Conservation (phyloP, 371 early-diverging fungal genomes). For the Paraphysoderma sedebokerense region DNA sequence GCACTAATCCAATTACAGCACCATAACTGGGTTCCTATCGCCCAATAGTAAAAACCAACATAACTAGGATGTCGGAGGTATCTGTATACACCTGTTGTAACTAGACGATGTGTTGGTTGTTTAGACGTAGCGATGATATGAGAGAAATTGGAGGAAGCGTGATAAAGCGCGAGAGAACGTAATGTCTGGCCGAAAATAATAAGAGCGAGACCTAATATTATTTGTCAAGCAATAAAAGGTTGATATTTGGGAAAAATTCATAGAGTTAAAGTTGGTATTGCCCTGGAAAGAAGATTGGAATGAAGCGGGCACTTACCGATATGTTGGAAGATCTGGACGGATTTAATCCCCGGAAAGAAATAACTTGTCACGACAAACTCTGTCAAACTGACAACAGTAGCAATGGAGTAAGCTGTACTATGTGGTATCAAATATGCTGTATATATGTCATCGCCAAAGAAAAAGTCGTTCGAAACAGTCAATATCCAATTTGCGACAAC, state of each 20-base stretch:
- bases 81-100: constrained; percentile 61
- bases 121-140: constrained; percentile 51
- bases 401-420: neutral
- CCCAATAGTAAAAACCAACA: constrained; percentile 78
- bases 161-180: constrained; percentile 58
- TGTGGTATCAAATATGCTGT: neutral
- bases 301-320: constrained; percentile 18
- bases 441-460: neutral
- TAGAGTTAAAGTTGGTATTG: neutral
- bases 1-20: constrained; percentile 55
- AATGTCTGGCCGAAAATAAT: constrained; percentile 43
- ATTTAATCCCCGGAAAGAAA: constrained; percentile 41
- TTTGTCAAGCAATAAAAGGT: neutral
- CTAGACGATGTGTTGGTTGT: constrained; percentile 44
- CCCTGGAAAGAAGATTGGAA: neutral
- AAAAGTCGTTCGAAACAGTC: neutral
- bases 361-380: constrained; percentile 51
- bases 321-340: constrained; percentile 27
- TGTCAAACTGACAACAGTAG: constrained; percentile 19
- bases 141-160: constrained; percentile 59
- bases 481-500: neutral
- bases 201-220: constrained; percentile 28
- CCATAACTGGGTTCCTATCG: constrained; percentile 44
- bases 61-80: constrained; percentile 81
- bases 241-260: neutral